Percentiles rank a stretch among this genome's conserved stretches.
phyloP scores from a whole-genome alignment of 2,329 filamentous ascomycete species.

The Epichloe glyceriae region DNA sequence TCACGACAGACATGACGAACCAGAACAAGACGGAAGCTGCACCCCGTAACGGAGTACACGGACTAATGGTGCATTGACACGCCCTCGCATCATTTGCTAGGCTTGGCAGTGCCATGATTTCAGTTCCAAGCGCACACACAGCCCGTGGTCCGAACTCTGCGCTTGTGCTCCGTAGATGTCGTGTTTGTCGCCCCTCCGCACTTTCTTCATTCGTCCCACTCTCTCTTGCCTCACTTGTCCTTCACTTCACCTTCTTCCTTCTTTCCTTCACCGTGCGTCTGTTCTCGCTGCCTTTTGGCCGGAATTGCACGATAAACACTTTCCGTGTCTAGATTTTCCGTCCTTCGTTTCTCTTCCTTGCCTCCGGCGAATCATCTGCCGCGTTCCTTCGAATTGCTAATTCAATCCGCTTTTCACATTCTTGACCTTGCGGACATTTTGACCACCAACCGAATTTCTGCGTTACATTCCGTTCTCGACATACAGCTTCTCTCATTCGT shows the following conservation, averaged over 20 bases:
- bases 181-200: neutral
- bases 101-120: no score
- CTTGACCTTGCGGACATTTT: constrained; percentile 1
- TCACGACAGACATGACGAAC: neutral
- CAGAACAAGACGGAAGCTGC: neutral
- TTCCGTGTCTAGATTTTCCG: neutral
- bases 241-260: neutral
- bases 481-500: neutral
- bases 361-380: neutral
- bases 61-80: no score
- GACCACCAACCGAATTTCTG: neutral
- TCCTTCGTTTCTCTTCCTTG: neutral
- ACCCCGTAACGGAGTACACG: neutral
- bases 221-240: neutral
- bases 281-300: neutral
- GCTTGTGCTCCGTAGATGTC: neutral
- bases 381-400: neutral
- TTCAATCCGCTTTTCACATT: constrained; percentile 3
- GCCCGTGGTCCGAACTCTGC: no score
- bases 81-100: no score
- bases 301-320: neutral
- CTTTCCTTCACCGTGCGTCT: neutral
- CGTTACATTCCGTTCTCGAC: constrained; percentile 4
- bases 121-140: no score
- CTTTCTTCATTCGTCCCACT: neutral